Conservation (phyloP, 257 asterid genomes). For the Forsythia viridissima region DNA sequence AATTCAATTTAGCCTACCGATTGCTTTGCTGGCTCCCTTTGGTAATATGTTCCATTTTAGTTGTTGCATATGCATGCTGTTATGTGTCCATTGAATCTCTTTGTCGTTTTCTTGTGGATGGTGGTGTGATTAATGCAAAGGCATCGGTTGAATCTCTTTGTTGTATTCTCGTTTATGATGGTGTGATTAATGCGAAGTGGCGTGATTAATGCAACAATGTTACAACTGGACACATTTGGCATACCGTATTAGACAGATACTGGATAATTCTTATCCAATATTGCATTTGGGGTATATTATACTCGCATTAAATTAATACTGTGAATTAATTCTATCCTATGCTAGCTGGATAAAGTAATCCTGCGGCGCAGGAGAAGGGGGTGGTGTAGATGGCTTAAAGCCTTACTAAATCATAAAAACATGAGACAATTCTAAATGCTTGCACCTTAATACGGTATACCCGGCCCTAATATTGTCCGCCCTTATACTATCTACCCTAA, state of each 20-base stretch:
- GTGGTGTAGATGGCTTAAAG: not conserved
- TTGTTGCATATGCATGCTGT: not conserved
- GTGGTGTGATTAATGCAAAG: not conserved
- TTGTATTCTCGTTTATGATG: not conserved
- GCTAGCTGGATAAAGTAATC: not conserved
- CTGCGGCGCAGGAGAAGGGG: no score
- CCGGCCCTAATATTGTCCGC: not conserved
- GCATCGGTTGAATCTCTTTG: not conserved
- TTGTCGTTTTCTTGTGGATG: constrained; percentile 8
- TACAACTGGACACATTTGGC: not conserved
- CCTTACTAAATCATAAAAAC: not conserved
- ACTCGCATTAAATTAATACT: not conserved
- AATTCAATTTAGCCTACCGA: not conserved
- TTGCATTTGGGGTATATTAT: not conserved
- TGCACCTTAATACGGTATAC: not conserved
- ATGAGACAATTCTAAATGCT: not conserved
- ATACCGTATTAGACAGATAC: not conserved
- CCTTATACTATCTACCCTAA: not conserved
- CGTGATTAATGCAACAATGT: not conserved
- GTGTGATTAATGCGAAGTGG: not conserved
- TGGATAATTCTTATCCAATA: not conserved
- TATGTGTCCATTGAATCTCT: constrained; percentile 25
- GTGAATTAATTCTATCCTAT: not conserved
- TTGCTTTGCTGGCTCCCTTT: not conserved
- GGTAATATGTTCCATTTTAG: not conserved